A percentile compares a stretch with the other conserved stretches of the same genome.
Conservation (phyloP, 2,329 filamentous ascomycete species). For the Tolypocladium tropicale region DNA sequence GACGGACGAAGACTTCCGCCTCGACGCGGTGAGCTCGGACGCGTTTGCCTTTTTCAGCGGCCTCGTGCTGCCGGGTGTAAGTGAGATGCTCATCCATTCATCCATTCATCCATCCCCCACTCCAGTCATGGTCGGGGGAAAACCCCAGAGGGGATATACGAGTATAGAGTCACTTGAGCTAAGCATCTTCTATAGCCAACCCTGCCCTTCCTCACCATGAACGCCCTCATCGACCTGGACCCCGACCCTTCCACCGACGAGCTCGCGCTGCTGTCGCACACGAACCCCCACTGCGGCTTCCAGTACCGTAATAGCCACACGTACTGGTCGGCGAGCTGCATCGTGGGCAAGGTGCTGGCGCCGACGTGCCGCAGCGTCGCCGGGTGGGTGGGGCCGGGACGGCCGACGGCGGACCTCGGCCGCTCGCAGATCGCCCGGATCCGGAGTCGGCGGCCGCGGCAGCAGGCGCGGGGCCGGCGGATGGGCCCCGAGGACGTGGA, state of each 20-base stretch:
- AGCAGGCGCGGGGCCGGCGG: conserved; percentile 19
- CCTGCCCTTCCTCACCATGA: conserved; percentile 69
- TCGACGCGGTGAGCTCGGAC: conserved; percentile 56
- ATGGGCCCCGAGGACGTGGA: conserved; percentile 50
- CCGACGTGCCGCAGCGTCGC: conserved; percentile 61
- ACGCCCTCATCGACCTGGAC: conserved; percentile 65
- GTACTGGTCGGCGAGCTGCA: conserved; percentile 63
- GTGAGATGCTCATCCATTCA: neutral
- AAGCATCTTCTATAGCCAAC: conserved; percentile 30
- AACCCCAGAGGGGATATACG: neutral
- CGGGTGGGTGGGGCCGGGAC: conserved; percentile 66
- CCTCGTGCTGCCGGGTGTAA: conserved; percentile 57
- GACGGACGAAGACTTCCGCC: conserved; percentile 43
- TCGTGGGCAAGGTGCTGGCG: conserved; percentile 66
- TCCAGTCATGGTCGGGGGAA: neutral
- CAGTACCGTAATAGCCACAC: conserved; percentile 66
- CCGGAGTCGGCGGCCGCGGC: conserved; percentile 47
- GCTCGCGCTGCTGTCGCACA: conserved; percentile 56
- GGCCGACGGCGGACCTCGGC: conserved; percentile 55
- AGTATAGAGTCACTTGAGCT: neutral
- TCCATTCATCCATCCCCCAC: neutral
- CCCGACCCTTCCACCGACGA: conserved; percentile 55
- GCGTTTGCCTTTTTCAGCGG: conserved; percentile 71
- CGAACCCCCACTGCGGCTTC: conserved; percentile 60
- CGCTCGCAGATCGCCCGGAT: conserved; percentile 62